Evolutionary conservation across 2,329 filamentous ascomycete genomes (phyloP).

Genomic region (Ophiostoma sp.): DNA sequence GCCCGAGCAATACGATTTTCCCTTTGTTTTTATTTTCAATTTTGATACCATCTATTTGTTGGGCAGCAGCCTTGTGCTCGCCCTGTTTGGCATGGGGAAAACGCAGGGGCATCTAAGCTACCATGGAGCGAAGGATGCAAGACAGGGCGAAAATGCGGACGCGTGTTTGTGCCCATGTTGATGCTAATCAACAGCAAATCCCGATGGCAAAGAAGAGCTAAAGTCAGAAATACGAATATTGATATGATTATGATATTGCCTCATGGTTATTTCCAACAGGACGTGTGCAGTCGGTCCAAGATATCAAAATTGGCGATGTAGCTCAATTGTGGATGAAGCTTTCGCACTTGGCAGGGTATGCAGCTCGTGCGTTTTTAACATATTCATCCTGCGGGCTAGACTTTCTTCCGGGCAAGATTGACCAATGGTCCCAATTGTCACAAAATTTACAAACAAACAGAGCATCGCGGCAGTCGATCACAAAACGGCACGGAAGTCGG

Average conservation of each 20-base stretch:
- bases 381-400: background rate
- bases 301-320: background rate
- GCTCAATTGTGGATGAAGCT: background rate
- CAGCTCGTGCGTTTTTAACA: background rate
- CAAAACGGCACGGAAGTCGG: background rate
- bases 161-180: background rate
- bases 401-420: background rate
- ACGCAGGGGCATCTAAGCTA: background rate
- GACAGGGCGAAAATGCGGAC: background rate
- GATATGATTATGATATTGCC: background rate
- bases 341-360: background rate
- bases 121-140: conserved; percentile 9
- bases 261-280: background rate
- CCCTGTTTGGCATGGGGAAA: background rate
- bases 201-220: background rate
- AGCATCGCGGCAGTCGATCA: background rate
- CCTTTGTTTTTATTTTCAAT: background rate
- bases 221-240: background rate
- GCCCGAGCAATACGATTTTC: background rate
- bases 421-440: background rate
- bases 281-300: background rate
- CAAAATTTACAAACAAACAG: background rate
- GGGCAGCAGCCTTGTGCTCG: background rate
- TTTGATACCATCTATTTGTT: background rate
- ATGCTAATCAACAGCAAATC: background rate